These are phyloP conservation scores for Penicillium griseofulvum DNA, from an alignment of 2,329 filamentous ascomycete species.

Conservation along the genomic window DNA sequence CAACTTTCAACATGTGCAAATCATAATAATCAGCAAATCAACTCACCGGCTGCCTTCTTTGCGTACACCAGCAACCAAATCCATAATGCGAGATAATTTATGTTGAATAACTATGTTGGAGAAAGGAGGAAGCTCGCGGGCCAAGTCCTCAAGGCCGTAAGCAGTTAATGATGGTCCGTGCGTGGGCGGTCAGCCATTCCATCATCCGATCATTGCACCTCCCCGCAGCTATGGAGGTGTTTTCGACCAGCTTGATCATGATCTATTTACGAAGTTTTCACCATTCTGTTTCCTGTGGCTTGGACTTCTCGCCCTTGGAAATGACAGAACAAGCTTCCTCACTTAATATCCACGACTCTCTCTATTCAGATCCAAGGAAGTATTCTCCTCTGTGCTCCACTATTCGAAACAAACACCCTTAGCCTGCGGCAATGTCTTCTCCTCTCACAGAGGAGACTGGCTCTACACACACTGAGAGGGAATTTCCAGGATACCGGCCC, in stretches of 20 bases:
- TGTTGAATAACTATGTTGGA: neutral
- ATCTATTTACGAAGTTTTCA: conserved; percentile 4
- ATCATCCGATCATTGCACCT: conserved; percentile 18
- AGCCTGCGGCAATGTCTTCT: conserved; percentile 24
- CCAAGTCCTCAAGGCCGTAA: neutral
- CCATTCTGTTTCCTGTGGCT: neutral
- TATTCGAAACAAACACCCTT: conserved; percentile 3
- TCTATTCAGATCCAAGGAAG: conserved; percentile 4
- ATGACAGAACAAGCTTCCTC: conserved; percentile 17
- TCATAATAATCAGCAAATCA: neutral
- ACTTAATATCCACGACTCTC: neutral
- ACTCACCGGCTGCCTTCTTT: conserved; percentile 75
- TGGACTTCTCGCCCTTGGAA: conserved; percentile 5
- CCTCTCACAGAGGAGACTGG: conserved; percentile 5
- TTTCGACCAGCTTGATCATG: conserved; percentile 16
- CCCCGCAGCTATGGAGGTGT: conserved; percentile 10
- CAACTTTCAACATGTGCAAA: neutral
- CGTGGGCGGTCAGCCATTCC: conserved; percentile 10
- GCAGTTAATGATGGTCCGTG: neutral
- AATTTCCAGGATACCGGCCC: conserved; percentile 14
- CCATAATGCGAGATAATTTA: conserved; percentile 58
- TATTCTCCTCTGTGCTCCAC: conserved; percentile 1
- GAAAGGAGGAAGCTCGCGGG: neutral
- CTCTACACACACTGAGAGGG: neutral
- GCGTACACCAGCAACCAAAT: conserved; percentile 86